Conservation (phyloP, 192 early-diverging fungal species). For the Oehlia diaphana region DNA sequence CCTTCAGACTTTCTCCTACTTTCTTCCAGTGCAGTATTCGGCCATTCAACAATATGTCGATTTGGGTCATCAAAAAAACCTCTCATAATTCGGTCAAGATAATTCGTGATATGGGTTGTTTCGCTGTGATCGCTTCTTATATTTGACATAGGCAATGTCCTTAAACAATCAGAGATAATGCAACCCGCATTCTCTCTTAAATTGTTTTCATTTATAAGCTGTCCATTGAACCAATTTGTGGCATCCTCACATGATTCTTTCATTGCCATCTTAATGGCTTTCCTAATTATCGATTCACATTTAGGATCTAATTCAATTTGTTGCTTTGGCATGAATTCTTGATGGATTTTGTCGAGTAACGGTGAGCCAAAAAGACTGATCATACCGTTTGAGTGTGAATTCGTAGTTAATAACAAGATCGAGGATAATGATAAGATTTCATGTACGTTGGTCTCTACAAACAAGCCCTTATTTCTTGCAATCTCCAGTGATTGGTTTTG, state of each 20-base stretch:
- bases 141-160: neutral
- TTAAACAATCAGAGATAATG: neutral
- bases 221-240: neutral
- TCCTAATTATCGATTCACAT: neutral
- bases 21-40: conserved; percentile 1
- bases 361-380: neutral
- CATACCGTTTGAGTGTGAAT: neutral
- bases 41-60: neutral
- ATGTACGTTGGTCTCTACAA: conserved; percentile 11
- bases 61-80: neutral
- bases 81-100: conserved; percentile 1
- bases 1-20: conserved; percentile 13
- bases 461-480: conserved; percentile 10
- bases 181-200: conserved; percentile 5
- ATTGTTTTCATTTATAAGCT: neutral
- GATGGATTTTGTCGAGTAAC: neutral
- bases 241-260: neutral
- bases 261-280: conserved; percentile 7
- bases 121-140: neutral
- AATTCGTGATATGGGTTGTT: neutral
- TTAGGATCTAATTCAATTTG: neutral
- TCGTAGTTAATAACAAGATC: neutral
- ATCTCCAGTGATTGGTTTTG: conserved; percentile 5
- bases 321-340: conserved; percentile 3
- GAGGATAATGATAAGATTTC: conserved; percentile 15